Evolutionary conservation across 805 yeast genomes (phyloP), one percentile per base, ranked within the genome.

Genomic region (Saturnispora ahearnii): DNA sequence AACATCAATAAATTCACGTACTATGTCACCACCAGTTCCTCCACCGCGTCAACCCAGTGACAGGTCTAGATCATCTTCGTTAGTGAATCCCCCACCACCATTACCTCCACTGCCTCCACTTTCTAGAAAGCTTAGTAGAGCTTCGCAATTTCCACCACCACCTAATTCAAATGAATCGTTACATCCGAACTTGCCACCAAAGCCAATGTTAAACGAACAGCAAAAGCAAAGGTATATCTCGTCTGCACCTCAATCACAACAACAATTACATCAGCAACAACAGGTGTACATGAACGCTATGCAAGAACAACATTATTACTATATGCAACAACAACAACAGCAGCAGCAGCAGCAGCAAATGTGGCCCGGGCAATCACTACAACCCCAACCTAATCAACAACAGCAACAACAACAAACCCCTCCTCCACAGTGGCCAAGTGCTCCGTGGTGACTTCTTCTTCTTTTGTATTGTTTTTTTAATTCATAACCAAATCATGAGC

Each of bases 71-170:
- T n/a, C 45, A 47, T 40, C 50, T 57, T 6, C 57, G 57, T 3
- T 57, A 58, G 30, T 56, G 58, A 28, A 24, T 2, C 22, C 48
- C 1, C 55, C 59, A 2, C 34, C 57, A 5, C 49, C 57, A 26
- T 54, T 64, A 3, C 62, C 64, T 6, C 65, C 65, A 13, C 65
- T 64, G 7, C 65, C 64, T n/a, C 65, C 66, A 5, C 53, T 61
- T 34, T 52, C 63, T 1, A 53, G 65, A 37, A 62, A 61, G 44
- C 45, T 48, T n/a, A 60, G 65, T 2, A 54, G 60, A 4, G 53
- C 65, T 52, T 9, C 58, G 55, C 51, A 49, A 12, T 36, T 57
- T 31, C 29, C 44, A n/a, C 41, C 48, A 34, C 36, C 48, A 8
- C 45, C 44, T 8, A n/a, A 34, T 12, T 11, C 40, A 2, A 28